Evolutionary conservation across 371 early-diverging fungal genomes (phyloP).

Genomic region (Syncephalastrum racemosum): DNA sequence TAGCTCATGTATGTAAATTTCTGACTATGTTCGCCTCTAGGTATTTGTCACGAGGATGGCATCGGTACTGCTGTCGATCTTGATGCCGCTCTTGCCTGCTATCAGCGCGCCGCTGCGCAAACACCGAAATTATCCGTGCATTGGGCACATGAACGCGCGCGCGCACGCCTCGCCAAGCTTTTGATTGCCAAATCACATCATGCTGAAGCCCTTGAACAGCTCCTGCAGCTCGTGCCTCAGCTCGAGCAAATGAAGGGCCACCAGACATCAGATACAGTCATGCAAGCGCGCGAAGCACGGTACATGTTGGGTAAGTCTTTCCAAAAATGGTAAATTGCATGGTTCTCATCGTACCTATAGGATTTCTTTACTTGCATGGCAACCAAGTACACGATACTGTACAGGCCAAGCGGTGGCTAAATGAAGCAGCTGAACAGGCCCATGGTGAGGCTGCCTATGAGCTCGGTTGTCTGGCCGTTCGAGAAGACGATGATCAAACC

Average conservation of each 20-base stretch:
- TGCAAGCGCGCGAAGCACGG: slow-evolving; percentile 32
- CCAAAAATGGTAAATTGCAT: too few relatives aligned
- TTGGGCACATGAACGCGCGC: slow-evolving; percentile 32
- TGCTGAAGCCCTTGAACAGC: slow-evolving; percentile 14
- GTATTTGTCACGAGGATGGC: slow-evolving; percentile 21
- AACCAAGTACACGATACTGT: not conserved
- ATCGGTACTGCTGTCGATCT: slow-evolving; percentile 10
- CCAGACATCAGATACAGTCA: slow-evolving; percentile 25
- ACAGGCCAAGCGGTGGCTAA: slow-evolving; percentile 17
- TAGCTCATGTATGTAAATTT: not conserved
- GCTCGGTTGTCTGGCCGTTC: slow-evolving; percentile 19
- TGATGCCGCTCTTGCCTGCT: too few relatives aligned
- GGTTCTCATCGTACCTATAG: slow-evolving; percentile 8
- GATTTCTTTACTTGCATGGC: slow-evolving; percentile 19
- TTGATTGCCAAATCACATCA: slow-evolving; percentile 18
- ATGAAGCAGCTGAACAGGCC: slow-evolving; percentile 22
- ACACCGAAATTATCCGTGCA: slow-evolving; percentile 2
- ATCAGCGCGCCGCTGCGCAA: too few relatives aligned
- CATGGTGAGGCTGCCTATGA: slow-evolving; percentile 18
- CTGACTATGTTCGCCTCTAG: slow-evolving; percentile 9
- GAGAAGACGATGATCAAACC: slow-evolving; percentile 10
- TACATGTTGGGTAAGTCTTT: slow-evolving; percentile 27
- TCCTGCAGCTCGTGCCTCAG: slow-evolving; percentile 12
- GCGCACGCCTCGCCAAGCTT: slow-evolving; percentile 23
- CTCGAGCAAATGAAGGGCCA: slow-evolving; percentile 25